Conservation (phyloP, 2,329 filamentous ascomycete species). For the Xylariomycetidae sp. region DNA sequence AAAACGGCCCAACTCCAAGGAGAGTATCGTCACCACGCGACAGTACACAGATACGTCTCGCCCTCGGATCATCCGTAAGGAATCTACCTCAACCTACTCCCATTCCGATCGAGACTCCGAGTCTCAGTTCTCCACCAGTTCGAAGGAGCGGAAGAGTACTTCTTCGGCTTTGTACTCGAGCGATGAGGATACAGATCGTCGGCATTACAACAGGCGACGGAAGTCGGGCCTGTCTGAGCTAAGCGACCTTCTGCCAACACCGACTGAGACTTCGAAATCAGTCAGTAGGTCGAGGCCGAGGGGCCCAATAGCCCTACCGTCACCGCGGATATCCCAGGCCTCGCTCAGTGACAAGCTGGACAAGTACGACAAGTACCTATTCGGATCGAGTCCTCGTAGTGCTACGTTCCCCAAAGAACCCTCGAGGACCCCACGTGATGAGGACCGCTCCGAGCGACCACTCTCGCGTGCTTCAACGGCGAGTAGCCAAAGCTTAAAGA, state of each 20-base stretch:
- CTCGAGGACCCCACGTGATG: constrained; percentile 12
- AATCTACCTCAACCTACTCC: constrained; percentile 9
- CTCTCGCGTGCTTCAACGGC: constrained; percentile 21
- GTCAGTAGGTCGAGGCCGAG: constrained; percentile 16
- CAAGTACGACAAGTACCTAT: constrained; percentile 16
- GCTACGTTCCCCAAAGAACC: constrained; percentile 25
- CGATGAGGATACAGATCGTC: constrained; percentile 22
- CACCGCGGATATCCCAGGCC: constrained; percentile 18
- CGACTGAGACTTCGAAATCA: constrained; percentile 15
- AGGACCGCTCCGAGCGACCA: constrained; percentile 15
- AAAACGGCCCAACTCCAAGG: constrained; percentile 17
- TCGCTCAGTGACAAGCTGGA: too few species aligned
- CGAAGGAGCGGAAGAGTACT: constrained; percentile 15
- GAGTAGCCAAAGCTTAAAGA: too few species aligned
- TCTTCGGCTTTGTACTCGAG: constrained; percentile 22
- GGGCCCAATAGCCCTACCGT: constrained; percentile 18
- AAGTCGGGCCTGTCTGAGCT: constrained; percentile 16
- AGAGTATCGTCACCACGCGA: constrained; percentile 13
- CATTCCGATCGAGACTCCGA: constrained; percentile 18
- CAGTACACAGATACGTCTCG: constrained; percentile 13
- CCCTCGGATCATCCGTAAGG: constrained; percentile 13
- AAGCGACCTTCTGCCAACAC: constrained; percentile 14
- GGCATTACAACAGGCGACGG: constrained; percentile 13
- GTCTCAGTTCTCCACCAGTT: constrained; percentile 15
- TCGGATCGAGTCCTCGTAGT: constrained; percentile 20